phyloP scores from a whole-genome alignment of 192 early-diverging fungal genomes.

The Irineochytrium annulatum region DNA sequence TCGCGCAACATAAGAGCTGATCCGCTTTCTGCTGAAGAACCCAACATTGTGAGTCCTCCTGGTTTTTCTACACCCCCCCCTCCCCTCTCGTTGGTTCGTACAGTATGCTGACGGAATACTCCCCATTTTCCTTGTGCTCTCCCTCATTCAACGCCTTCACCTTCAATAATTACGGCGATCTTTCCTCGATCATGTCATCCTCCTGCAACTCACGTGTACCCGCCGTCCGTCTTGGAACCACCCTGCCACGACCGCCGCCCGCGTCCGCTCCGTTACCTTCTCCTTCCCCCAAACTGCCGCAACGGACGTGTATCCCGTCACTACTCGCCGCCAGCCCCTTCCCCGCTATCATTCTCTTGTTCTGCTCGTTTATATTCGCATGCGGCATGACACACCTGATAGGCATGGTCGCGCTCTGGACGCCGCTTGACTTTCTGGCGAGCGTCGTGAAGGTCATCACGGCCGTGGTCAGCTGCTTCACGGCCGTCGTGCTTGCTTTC shows the following conservation, averaged over 20 bases:
- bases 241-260: not conserved
- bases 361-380: slow-evolving; percentile 8
- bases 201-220: no score
- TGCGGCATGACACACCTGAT: slow-evolving; percentile 13
- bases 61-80: not conserved
- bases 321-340: not conserved
- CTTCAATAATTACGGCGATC: no score
- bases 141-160: no score
- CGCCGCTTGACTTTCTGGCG: not conserved
- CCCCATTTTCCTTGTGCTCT: no score
- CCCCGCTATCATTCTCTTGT: slow-evolving; percentile 7
- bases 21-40: not conserved
- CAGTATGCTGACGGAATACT: no score
- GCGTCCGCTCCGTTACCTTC: no score
- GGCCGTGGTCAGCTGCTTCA: not conserved
- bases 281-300: no score
- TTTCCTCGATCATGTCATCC: no score
- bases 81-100: not conserved
- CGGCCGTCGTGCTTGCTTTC: slow-evolving; percentile 1
- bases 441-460: slow-evolving; percentile 3
- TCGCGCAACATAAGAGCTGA: no score
- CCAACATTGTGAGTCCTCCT: slow-evolving; percentile 2
- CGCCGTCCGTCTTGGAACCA: no score
- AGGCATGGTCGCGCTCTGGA: not conserved
- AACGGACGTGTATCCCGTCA: not conserved